phyloP scores from a whole-genome alignment of 2,329 filamentous ascomycete genomes.

The Aspergillus cejpii region DNA sequence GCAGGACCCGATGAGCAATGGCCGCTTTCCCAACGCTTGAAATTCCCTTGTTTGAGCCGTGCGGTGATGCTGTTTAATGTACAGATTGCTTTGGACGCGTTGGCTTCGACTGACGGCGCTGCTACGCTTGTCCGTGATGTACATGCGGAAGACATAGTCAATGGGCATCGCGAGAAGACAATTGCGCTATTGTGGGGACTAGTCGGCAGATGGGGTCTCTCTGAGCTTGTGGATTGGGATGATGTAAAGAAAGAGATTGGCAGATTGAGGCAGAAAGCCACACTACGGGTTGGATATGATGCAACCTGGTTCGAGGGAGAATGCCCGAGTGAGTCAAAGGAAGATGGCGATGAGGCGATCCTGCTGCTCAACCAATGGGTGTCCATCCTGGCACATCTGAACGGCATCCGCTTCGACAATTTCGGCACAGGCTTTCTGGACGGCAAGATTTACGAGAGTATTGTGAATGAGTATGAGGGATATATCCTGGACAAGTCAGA shows the following conservation, averaged over 20 bases:
- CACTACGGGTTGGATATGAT: slow-evolving; percentile 14
- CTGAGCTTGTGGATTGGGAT: slow-evolving; percentile 49
- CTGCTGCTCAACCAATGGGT: slow-evolving; percentile 53
- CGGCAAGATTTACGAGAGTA: slow-evolving; percentile 48
- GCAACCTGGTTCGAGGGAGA: slow-evolving; percentile 18
- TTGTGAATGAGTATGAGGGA: slow-evolving; percentile 52
- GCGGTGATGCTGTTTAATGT: slow-evolving; percentile 56
- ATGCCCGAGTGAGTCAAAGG: slow-evolving; percentile 21
- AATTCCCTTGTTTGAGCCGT: slow-evolving; percentile 50
- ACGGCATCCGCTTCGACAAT: slow-evolving; percentile 46
- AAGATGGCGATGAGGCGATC: slow-evolving; percentile 26
- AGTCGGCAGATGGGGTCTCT: slow-evolving; percentile 52
- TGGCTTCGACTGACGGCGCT: slow-evolving; percentile 42
- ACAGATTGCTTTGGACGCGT: slow-evolving; percentile 50
- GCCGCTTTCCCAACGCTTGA: slow-evolving; percentile 52
- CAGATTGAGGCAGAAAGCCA: slow-evolving; percentile 34
- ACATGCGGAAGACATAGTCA: slow-evolving; percentile 53
- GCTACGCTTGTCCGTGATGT: slow-evolving; percentile 40
- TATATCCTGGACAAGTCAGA: slow-evolving; percentile 27
- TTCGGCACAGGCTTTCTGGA: slow-evolving; percentile 54
- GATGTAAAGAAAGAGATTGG: slow-evolving; percentile 49
- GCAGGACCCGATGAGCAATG: slow-evolving; percentile 39
- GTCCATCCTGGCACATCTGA: slow-evolving; percentile 43
- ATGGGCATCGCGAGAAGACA: slow-evolving; percentile 60
- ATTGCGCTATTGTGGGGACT: slow-evolving; percentile 55